These are phyloP conservation scores for Cardamine resedifolia DNA, from an alignment of 345 rosid genomes.

Conservation along the genomic window DNA sequence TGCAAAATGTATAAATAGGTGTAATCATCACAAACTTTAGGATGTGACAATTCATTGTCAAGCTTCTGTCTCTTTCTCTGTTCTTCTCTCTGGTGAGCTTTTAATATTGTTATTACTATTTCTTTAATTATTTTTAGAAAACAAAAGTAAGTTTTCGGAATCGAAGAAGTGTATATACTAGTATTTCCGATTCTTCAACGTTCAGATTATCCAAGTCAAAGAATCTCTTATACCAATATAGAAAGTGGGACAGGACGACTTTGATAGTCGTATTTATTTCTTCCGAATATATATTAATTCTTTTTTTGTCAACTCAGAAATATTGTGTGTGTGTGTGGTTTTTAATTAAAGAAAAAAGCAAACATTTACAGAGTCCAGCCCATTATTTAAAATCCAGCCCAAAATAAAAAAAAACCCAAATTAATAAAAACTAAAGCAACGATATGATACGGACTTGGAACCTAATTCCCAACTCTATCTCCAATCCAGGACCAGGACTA, in stretches of 20 bases:
- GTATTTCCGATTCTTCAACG: slow-evolving; percentile 12
- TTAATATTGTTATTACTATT: slow-evolving; percentile 11
- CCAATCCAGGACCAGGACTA: neutral
- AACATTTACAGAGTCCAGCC: neutral
- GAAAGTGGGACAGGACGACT: slow-evolving; percentile 38
- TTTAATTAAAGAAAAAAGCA: neutral
- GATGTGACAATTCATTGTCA: slow-evolving; percentile 61
- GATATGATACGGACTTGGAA: too few relatives aligned
- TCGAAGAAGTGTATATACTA: neutral
- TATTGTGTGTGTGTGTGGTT: neutral
- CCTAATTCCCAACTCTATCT: neutral
- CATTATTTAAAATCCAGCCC: neutral
- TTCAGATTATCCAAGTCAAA: slow-evolving; percentile 32
- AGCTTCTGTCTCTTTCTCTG: slow-evolving; percentile 39
- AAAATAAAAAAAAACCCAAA: neutral
- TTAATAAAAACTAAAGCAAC: neutral
- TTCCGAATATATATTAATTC: neutral
- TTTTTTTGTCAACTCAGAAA: neutral
- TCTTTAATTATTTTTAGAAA: slow-evolving; percentile 4
- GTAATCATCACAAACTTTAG: slow-evolving; percentile 53
- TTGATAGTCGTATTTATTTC: neutral
- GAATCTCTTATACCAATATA: slow-evolving; percentile 38
- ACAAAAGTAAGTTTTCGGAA: slow-evolving; percentile 8
- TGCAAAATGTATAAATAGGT: slow-evolving; percentile 34
- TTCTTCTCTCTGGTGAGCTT: slow-evolving; percentile 22